Conservation (phyloP, 805 yeast genomes). For the Komagataella ulmi region DNA sequence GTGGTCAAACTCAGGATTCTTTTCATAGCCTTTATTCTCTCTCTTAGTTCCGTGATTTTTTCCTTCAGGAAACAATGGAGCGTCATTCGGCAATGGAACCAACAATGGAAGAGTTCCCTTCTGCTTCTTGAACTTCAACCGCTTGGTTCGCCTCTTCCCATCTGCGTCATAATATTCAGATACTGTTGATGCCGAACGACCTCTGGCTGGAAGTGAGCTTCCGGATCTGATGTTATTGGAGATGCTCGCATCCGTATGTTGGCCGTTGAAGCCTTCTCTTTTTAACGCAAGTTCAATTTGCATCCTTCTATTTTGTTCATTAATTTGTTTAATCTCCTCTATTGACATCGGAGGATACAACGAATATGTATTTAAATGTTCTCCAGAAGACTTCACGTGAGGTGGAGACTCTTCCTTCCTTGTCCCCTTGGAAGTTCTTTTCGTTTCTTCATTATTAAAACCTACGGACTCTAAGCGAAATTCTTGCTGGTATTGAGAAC, state of each 20-base stretch:
- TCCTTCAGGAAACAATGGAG: neutral
- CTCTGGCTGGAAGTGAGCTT: neutral
- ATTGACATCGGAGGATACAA: neutral
- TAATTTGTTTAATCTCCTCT: neutral
- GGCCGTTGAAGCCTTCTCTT: neutral
- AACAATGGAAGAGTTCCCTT: neutral
- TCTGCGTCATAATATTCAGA: neutral
- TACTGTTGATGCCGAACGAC: neutral
- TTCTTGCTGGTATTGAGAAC: neutral
- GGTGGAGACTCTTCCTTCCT: neutral
- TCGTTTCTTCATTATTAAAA: neutral
- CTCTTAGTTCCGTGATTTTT: neutral
- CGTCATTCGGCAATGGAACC: neutral
- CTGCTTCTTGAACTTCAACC: neutral
- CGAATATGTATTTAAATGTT: neutral
- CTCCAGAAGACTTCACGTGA: neutral
- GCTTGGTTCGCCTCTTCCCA: neutral
- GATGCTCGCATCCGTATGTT: neutral
- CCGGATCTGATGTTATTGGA: neutral
- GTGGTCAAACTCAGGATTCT: neutral
- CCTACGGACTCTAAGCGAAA: neutral
- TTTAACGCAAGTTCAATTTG: neutral
- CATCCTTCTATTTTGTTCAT: neutral
- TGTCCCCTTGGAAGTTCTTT: neutral
- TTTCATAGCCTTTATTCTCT: neutral